Conservation (phyloP, 495 filamentous ascomycete genomes). For the Aspergillus panamensis region DNA sequence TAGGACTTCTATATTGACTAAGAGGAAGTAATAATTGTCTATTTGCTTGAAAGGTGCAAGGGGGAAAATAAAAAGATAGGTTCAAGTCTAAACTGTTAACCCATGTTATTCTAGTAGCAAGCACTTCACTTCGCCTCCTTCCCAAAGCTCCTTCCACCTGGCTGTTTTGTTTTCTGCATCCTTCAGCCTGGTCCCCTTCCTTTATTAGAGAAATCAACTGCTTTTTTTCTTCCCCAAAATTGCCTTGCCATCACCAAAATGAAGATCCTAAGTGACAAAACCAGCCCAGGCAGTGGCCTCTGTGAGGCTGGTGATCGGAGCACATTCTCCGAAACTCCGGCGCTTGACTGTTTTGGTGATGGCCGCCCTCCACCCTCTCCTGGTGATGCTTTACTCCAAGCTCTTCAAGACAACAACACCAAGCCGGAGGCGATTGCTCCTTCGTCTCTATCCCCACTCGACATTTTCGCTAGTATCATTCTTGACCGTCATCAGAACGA, state of each 20-base stretch:
- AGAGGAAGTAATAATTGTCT: conserved; percentile 13
- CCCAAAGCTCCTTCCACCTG: too few relatives aligned
- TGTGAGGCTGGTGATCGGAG: conserved; percentile 20
- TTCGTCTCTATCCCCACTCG: background rate
- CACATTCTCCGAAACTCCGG: conserved; percentile 24
- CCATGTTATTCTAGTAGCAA: background rate
- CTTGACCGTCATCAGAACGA: conserved; percentile 4
- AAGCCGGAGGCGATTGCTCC: conserved; percentile 1
- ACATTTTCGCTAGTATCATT: background rate
- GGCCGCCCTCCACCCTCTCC: conserved; percentile 3
- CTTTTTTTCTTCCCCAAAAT: too few relatives aligned
- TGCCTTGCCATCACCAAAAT: background rate
- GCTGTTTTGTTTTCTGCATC: too few relatives aligned
- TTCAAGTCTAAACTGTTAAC: background rate
- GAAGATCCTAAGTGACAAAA: conserved; percentile 9
- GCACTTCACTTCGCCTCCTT: background rate
- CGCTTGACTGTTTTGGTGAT: conserved; percentile 26
- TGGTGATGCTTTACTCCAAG: conserved; percentile 8
- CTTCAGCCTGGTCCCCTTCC: too few relatives aligned
- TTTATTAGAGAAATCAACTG: too few relatives aligned
- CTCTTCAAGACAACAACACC: conserved; percentile 1
- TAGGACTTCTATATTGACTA: background rate
- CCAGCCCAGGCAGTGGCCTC: conserved; percentile 14
- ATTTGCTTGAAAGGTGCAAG: conserved; percentile 24
- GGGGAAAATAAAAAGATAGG: conserved; percentile 4